phyloP scores from a whole-genome alignment of 768 basidiomycete species.

The Russula abietina region DNA sequence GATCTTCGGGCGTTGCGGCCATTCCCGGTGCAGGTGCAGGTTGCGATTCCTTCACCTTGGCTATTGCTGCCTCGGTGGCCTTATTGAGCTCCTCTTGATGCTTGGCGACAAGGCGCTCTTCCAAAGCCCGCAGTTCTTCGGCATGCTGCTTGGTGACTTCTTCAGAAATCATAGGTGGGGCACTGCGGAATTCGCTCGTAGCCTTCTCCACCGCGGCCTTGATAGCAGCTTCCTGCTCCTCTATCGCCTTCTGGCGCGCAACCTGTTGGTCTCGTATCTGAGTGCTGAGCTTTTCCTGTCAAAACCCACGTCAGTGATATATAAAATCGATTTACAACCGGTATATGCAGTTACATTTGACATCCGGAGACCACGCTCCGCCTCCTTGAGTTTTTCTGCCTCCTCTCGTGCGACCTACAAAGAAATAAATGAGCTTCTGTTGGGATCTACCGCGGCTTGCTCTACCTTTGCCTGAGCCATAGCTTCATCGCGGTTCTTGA shows the following conservation, averaged over 20 bases:
- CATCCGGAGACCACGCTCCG: slow-evolving; percentile 26
- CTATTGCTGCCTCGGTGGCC: too few relatives aligned
- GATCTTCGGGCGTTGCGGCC: too few relatives aligned
- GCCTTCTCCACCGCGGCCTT: slow-evolving; percentile 56
- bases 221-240: slow-evolving; percentile 45
- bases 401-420: slow-evolving; percentile 26
- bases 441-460: not conserved
- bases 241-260: slow-evolving; percentile 47
- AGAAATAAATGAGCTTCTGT: not conserved
- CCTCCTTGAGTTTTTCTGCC: slow-evolving; percentile 26
- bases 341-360: too few relatives aligned
- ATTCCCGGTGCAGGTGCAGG: too few relatives aligned
- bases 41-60: too few relatives aligned
- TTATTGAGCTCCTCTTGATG: too few relatives aligned
- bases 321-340: not conserved
- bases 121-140: too few relatives aligned
- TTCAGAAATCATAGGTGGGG: too few relatives aligned
- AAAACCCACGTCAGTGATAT: not conserved
- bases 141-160: too few relatives aligned
- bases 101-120: too few relatives aligned
- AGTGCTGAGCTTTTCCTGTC: slow-evolving; percentile 45
- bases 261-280: slow-evolving; percentile 48
- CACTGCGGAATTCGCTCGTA: too few relatives aligned
- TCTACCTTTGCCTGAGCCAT: slow-evolving; percentile 52
- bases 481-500: slow-evolving; percentile 56